These are phyloP conservation scores for Pythium rishiriense DNA, from an alignment of 352 stramenopile genomes.

Conservation along the genomic window DNA sequence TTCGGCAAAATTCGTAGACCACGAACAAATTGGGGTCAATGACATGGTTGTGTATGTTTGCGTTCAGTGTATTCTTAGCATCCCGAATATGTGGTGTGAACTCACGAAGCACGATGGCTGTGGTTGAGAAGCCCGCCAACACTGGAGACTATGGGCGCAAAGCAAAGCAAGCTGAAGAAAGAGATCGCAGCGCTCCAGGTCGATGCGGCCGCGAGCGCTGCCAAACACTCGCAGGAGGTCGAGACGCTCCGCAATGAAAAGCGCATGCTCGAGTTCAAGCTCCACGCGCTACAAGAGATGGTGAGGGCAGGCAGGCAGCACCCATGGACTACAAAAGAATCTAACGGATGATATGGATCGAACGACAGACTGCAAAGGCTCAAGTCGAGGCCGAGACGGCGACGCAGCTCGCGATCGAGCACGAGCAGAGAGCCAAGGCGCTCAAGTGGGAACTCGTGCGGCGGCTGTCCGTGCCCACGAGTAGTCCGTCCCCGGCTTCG, in stretches of 20 bases:
- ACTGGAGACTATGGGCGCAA: constrained; percentile 69
- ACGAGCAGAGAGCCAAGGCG: constrained; percentile 66
- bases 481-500: constrained; percentile 2
- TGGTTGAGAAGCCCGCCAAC: too few species aligned
- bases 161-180: constrained; percentile 61
- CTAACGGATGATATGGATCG: background rate
- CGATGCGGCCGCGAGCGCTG: constrained; percentile 28
- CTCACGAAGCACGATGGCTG: too few species aligned
- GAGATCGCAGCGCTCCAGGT: constrained; percentile 51
- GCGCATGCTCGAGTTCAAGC: constrained; percentile 55
- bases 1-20: too few species aligned
- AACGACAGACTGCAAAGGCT: constrained; percentile 40
- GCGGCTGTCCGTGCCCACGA: constrained; percentile 32
- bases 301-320: constrained; percentile 19
- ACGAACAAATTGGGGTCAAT: too few species aligned
- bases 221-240: constrained; percentile 46
- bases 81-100: background rate
- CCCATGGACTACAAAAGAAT: background rate
- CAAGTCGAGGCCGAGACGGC: constrained; percentile 54
- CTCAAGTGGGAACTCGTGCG: constrained; percentile 78
- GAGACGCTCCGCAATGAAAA: constrained; percentile 47
- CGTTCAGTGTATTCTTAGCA: constrained; percentile 15
- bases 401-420: constrained; percentile 36
- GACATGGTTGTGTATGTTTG: too few species aligned
- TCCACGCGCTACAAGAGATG: constrained; percentile 53